A percentile compares a stretch with the other conserved stretches of the same genome.
Conservation (phyloP, 2,329 filamentous ascomycete species). For the Drechslerella stenobrocha region DNA sequence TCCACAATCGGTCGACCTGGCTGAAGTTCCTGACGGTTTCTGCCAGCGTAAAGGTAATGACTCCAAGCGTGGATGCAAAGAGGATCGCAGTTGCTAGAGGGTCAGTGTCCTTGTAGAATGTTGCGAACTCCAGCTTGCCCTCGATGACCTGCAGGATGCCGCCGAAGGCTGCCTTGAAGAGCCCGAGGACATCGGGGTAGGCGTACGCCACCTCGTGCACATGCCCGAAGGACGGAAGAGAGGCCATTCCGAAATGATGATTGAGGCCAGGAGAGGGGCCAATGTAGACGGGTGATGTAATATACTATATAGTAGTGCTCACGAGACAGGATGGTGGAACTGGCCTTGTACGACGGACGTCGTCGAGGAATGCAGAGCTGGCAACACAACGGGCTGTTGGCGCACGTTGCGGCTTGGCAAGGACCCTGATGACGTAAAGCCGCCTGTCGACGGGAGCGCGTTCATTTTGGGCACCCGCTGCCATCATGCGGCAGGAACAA, state of each 20-base stretch:
- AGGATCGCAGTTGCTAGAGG: conserved; percentile 76
- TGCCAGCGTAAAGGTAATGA: conserved; percentile 72
- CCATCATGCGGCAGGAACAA: too few relatives aligned
- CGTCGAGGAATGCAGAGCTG: too few relatives aligned
- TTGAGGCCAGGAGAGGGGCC: background rate
- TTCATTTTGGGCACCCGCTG: too few relatives aligned
- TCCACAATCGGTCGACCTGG: conserved; percentile 94
- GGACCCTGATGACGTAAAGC: too few relatives aligned
- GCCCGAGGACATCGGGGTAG: conserved; percentile 14
- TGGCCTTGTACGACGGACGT: too few relatives aligned
- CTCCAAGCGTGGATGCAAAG: conserved; percentile 70
- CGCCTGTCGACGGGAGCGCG: too few relatives aligned
- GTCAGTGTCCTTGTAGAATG: conserved; percentile 65
- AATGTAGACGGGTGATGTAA: background rate
- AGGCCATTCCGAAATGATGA: conserved; percentile 11
- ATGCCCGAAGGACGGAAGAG: conserved; percentile 21
- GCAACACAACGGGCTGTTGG: too few relatives aligned
- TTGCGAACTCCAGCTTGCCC: conserved; percentile 19
- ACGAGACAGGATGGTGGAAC: too few relatives aligned
- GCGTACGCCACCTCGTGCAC: conserved; percentile 20
- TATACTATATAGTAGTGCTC: too few relatives aligned
- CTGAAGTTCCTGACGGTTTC: conserved; percentile 93
- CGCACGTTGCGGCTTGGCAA: background rate
- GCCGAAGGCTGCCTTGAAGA: conserved; percentile 10
- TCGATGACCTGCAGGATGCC: conserved; percentile 15